Evolutionary conservation across 345 rosid genomes (phyloP), one percentile per base, ranked within the genome.

Genomic region (Durio zibethinus): DNA sequence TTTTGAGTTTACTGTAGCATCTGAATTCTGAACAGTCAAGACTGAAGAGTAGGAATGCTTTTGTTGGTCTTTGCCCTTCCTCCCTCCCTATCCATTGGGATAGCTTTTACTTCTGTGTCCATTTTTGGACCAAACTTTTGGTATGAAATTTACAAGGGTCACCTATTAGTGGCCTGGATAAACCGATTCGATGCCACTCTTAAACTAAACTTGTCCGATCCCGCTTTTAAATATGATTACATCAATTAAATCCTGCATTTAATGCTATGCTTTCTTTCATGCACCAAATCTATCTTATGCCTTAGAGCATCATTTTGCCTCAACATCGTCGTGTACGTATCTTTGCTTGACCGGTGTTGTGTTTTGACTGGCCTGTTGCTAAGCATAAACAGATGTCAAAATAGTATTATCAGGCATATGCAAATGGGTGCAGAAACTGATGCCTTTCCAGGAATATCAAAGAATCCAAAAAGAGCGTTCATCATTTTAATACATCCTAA

Each of bases 401-500:
- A 31, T 31, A 31, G 33, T 31, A 31, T 31, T 31, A 52, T 15
- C 20, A 52, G 8, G 57, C 25, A 20, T 0, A 18, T n/a, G n/a
- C 18, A 20, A 20, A 52, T 59, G 15, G 7, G 15, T 10, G 35
- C 63, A 59, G 16, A 25, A 59, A 3, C 29, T 10, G 31, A 10
- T 11, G 63, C 18, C 31, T 1, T 59, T 0, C 16, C 35, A 5
- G 63, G 63, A 25, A 59, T 59, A 38, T 0, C 33, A 2, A 31
- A 31, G 33, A 31, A 66, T 63, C 3, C 33, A 93, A 7, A 36
- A 36, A 16, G n/a, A 38, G 4, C 29, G 10, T 65, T 65, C 70
- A 36, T 65, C 16, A n/a, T 65, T 66, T 21, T 23, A 7, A 21
- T 40, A 31, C 10, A 66, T n/a, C 9, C 31, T 21, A 42, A 66